Evolutionary conservation across 202 grass and related monocot genomes (phyloP).

Genomic region (Brachypodium distachyon): DNA sequence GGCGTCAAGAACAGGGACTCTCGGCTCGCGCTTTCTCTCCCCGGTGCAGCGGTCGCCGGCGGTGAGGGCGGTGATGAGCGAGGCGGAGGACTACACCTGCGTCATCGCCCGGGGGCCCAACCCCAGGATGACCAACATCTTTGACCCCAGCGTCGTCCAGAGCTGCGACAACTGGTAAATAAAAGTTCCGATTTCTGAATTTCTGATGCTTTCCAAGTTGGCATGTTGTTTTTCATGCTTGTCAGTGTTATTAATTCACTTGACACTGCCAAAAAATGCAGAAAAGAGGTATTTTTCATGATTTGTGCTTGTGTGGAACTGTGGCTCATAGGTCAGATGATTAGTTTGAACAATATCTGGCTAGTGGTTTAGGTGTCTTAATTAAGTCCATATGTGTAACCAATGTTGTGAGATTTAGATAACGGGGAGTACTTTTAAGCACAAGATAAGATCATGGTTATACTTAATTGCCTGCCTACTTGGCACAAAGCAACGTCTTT

Average conservation of each 20-base stretch:
- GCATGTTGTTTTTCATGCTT: neutral
- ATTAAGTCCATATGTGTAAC: conserved; percentile 1
- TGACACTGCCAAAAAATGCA: neutral
- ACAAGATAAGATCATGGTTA: conserved; percentile 38
- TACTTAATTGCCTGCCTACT: conserved; percentile 28
- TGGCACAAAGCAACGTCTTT: conserved; percentile 20
- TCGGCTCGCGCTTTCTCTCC: neutral
- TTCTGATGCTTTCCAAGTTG: neutral
- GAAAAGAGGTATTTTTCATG: neutral
- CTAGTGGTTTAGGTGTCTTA: conserved; percentile 18
- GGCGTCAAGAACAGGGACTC: neutral
- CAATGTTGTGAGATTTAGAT: conserved; percentile 11
- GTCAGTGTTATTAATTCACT: neutral
- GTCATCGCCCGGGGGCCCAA: conserved; percentile 75
- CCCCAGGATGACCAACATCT: conserved; percentile 74
- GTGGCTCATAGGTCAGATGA: neutral
- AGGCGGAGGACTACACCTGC: conserved; percentile 66
- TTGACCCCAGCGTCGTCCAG: conserved; percentile 58
- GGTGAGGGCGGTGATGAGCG: neutral
- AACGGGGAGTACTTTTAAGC: conserved; percentile 23
- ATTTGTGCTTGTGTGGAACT: neutral
- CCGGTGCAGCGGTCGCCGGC: neutral
- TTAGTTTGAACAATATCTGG: neutral
- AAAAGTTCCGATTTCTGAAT: neutral
- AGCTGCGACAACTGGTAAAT: conserved; percentile 9